Conservation (phyloP, 371 early-diverging fungal species). For the Rhizopus microsporus region DNA sequence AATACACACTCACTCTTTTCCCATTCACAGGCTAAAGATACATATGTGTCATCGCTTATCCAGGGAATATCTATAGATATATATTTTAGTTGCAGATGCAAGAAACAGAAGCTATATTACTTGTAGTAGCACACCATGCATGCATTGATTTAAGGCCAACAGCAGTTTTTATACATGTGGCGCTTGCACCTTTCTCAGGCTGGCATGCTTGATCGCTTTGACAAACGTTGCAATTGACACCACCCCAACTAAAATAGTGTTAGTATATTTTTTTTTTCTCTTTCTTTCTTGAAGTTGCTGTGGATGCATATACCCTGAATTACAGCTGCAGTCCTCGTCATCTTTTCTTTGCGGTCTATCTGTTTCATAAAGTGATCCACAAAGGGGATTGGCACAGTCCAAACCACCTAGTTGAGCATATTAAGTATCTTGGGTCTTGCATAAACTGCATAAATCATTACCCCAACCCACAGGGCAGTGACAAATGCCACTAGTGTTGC, state of each 20-base stretch:
- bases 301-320: slow-evolving; percentile 38
- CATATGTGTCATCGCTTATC: slow-evolving; percentile 49
- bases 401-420: slow-evolving; percentile 26
- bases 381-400: slow-evolving; percentile 44
- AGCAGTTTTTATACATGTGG: slow-evolving; percentile 47
- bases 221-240: slow-evolving; percentile 53
- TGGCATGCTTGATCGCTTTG: slow-evolving; percentile 38
- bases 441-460: slow-evolving; percentile 16
- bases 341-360: slow-evolving; percentile 31
- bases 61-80: slow-evolving; percentile 46
- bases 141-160: slow-evolving; percentile 52
- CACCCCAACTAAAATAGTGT: slow-evolving; percentile 39
- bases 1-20: slow-evolving; percentile 39
- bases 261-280: background rate
- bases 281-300: background rate
- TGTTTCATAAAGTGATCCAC: slow-evolving; percentile 41
- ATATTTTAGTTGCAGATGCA: background rate
- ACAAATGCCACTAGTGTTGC: slow-evolving; percentile 41
- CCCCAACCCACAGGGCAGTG: slow-evolving; percentile 48
- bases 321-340: slow-evolving; percentile 42
- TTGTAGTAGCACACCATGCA: slow-evolving; percentile 55
- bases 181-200: slow-evolving; percentile 37
- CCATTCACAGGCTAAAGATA: slow-evolving; percentile 53
- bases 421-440: background rate
- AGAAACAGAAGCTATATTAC: slow-evolving; percentile 18